A percentile compares a stretch with the other conserved stretches of the same genome.
Conservation (phyloP, 139 green algal genomes). For the Asterochloris erici region DNA sequence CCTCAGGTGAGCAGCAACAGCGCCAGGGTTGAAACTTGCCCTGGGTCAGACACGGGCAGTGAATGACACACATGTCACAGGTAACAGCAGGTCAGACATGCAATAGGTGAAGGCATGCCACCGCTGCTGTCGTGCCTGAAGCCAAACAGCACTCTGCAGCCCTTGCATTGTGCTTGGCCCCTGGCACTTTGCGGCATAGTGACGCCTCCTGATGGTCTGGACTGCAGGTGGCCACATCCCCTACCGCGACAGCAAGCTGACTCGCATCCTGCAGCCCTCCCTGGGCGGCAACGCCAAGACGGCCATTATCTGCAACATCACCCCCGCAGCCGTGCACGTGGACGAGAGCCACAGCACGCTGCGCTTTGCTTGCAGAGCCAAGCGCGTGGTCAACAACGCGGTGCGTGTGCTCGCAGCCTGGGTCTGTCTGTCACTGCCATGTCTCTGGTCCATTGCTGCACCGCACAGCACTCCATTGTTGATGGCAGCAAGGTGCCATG, state of each 20-base stretch:
- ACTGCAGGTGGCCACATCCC: slow-evolving; percentile 74
- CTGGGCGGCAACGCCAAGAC: slow-evolving; percentile 96
- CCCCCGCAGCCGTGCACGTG: slow-evolving; percentile 63
- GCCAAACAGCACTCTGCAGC: too few relatives aligned
- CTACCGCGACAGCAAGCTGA: slow-evolving; percentile 89
- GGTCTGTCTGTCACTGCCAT: too few relatives aligned
- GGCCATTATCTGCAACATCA: slow-evolving; percentile 93
- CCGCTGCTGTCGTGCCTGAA: too few relatives aligned
- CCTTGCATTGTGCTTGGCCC: too few relatives aligned
- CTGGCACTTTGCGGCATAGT: not conserved
- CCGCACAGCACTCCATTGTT: too few relatives aligned
- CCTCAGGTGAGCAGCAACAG: not conserved
- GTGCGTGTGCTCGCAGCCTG: not conserved
- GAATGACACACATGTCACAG: too few relatives aligned
- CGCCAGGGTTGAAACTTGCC: not conserved
- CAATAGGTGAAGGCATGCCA: too few relatives aligned
- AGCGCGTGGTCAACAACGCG: slow-evolving; percentile 91
- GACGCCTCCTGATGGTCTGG: not conserved
- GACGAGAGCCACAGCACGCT: slow-evolving; percentile 94
- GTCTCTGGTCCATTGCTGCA: too few relatives aligned
- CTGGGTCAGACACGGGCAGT: too few relatives aligned
- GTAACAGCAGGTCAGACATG: too few relatives aligned
- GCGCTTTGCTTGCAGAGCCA: slow-evolving; percentile 88
- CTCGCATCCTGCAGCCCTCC: slow-evolving; percentile 87
- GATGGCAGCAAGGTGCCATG: too few relatives aligned